Evolutionary conservation across 83 land plant genomes (phyloP).

Genomic region (Picea mariana): DNA sequence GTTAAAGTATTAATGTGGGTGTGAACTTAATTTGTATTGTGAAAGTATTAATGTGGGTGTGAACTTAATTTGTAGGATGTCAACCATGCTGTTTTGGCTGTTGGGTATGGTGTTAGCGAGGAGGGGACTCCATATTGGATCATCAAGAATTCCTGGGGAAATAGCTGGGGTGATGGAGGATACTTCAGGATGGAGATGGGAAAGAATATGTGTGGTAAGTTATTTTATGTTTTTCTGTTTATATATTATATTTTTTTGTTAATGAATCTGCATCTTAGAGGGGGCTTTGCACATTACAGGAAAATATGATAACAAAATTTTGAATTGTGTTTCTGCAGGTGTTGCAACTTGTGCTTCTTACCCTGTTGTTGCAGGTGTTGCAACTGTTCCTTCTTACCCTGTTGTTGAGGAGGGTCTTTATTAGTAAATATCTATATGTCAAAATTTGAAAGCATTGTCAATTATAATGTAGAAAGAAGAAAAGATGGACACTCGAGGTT

Average conservation of each 20-base stretch:
- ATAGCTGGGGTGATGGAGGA: constrained; percentile 81
- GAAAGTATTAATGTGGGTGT: not conserved
- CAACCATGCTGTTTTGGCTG: constrained; percentile 98
- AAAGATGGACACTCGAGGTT: no score
- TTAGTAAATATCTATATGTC: no score
- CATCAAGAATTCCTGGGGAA: constrained; percentile 97
- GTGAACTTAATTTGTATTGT: constrained; percentile 21
- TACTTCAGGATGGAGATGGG: constrained; percentile 96
- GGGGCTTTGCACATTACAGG: not conserved
- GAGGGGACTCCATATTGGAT: constrained; percentile 86
- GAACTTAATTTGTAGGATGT: constrained; percentile 64
- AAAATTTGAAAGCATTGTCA: no score
- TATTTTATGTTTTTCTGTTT: not conserved
- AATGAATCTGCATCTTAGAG: not conserved
- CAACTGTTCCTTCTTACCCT: no score
- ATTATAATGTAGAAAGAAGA: no score
- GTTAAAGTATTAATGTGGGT: not conserved
- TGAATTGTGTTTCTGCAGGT: not conserved
- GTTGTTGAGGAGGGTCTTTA: no score
- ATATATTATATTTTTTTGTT: not conserved
- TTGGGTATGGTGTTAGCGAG: constrained; percentile 81
- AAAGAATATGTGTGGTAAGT: constrained; percentile 99
- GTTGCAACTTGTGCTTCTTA: constrained; percentile 15
- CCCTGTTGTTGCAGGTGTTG: constrained; percentile 2
- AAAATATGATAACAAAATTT: not conserved